Conservation (phyloP, 306 rosid species). For the Dalbergia oliveri region DNA sequence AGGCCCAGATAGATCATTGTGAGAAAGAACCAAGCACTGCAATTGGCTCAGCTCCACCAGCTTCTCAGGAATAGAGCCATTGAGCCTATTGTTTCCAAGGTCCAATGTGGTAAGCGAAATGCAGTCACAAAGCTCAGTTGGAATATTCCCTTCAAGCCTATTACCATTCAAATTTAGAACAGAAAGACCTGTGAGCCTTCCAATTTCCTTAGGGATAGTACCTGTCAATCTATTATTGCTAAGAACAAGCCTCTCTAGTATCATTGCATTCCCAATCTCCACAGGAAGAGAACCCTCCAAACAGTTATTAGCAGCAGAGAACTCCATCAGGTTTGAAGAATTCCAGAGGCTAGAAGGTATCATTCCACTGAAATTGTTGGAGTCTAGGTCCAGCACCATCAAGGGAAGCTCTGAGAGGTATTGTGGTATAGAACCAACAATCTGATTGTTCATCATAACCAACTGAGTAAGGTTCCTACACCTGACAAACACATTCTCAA, state of each 20-base stretch:
- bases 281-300: constrained; percentile 73
- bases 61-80: constrained; percentile 75
- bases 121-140: constrained; percentile 74
- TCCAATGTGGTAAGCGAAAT: constrained; percentile 77
- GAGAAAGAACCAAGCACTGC: constrained; percentile 93
- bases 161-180: constrained; percentile 84
- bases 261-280: constrained; percentile 77
- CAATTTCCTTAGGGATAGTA: constrained; percentile 76
- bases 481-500: constrained; percentile 64
- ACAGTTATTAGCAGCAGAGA: constrained; percentile 84
- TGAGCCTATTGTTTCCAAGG: constrained; percentile 80
- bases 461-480: constrained; percentile 81
- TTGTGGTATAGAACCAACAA: constrained; percentile 77
- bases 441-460: constrained; percentile 71
- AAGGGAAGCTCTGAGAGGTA: constrained; percentile 86
- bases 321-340: constrained; percentile 70
- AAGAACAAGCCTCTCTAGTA: constrained; percentile 77
- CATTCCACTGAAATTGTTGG: constrained; percentile 81
- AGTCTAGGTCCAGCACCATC: constrained; percentile 81
- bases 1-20: constrained; percentile 83
- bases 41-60: constrained; percentile 69
- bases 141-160: constrained; percentile 79
- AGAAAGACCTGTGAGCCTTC: constrained; percentile 72
- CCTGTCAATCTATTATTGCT: constrained; percentile 76
- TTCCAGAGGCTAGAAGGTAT: constrained; percentile 77